Percentiles rank a stretch among this genome's conserved stretches.
These are phyloP conservation scores for Crucibulum laeve DNA, from an alignment of 768 basidiomycete genomes.

Conservation along the genomic window DNA sequence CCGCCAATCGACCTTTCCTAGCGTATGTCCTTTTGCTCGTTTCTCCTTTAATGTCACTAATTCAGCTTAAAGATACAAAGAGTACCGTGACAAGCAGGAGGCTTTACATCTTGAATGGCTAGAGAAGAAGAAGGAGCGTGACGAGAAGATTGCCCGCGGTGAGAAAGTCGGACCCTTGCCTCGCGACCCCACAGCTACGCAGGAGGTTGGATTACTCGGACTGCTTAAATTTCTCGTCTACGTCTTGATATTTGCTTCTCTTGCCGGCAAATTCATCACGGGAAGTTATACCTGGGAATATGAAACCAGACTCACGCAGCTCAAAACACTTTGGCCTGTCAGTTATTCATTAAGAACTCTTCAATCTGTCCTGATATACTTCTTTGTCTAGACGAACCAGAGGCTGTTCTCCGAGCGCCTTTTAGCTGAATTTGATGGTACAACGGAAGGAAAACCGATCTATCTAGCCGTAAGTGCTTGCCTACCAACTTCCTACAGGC, in stretches of 20 bases:
- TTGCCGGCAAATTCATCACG: slow-evolving; percentile 81
- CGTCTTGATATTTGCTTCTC: slow-evolving; percentile 42
- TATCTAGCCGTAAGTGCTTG: slow-evolving; percentile 72
- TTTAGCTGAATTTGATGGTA: slow-evolving; percentile 70
- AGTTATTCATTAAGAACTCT: slow-evolving; percentile 13
- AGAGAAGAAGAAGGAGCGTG: slow-evolving; percentile 65
- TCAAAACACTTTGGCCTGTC: slow-evolving; percentile 66
- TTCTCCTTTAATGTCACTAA: neutral
- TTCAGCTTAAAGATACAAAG: slow-evolving; percentile 51
- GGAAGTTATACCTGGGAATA: slow-evolving; percentile 88
- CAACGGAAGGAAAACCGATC: slow-evolving; percentile 56
- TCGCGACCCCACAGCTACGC: slow-evolving; percentile 65
- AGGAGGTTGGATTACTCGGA: slow-evolving; percentile 60
- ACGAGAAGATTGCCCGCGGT: slow-evolving; percentile 69
- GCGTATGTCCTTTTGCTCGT: slow-evolving; percentile 38
- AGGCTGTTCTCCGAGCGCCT: slow-evolving; percentile 70
- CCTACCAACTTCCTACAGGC: slow-evolving; percentile 10
- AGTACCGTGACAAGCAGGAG: slow-evolving; percentile 61
- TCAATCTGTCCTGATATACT: slow-evolving; percentile 7
- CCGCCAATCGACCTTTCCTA: slow-evolving; percentile 83
- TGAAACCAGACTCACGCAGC: slow-evolving; percentile 54
- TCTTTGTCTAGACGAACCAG: slow-evolving; percentile 41
- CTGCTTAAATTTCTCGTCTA: slow-evolving; percentile 69
- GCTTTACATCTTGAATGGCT: slow-evolving; percentile 60
- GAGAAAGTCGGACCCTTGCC: slow-evolving; percentile 72